Percentiles rank a stretch among this genome's conserved stretches.
Conservation (phyloP, 768 basidiomycete species). For the Collybia sordida region DNA sequence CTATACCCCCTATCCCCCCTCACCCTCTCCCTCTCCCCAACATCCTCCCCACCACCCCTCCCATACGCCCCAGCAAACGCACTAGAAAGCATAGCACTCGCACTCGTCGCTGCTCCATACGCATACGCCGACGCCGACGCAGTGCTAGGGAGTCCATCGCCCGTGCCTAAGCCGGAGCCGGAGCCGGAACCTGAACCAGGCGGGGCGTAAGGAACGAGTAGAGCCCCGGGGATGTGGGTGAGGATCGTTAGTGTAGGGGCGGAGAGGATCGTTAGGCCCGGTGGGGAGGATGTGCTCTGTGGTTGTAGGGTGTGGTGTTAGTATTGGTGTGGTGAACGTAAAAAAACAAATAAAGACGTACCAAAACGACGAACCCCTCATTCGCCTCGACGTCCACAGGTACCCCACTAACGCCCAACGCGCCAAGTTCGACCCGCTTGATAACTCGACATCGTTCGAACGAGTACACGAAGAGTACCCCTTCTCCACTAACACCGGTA, state of each 20-base stretch:
- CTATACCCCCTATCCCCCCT: too few relatives aligned
- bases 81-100: slow-evolving; percentile 8
- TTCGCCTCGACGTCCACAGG: slow-evolving; percentile 44
- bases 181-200: too few relatives aligned
- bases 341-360: slow-evolving; percentile 29
- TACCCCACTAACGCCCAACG: slow-evolving; percentile 1
- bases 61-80: slow-evolving; percentile 7
- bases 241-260: slow-evolving; percentile 50
- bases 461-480: slow-evolving; percentile 28
- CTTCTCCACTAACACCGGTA: too few relatives aligned
- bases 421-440: slow-evolving; percentile 31
- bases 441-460: slow-evolving; percentile 42
- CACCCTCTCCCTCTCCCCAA: too few relatives aligned
- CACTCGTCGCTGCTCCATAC: background rate
- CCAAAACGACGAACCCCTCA: slow-evolving; percentile 53
- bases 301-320: too few relatives aligned
- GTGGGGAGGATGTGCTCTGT: slow-evolving; percentile 59
- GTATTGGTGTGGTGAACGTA: too few relatives aligned
- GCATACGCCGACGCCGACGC: slow-evolving; percentile 12
- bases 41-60: too few relatives aligned
- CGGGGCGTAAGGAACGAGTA: slow-evolving; percentile 44
- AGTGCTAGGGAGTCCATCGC: slow-evolving; percentile 24
- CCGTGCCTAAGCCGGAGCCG: too few relatives aligned
- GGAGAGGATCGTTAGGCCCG: slow-evolving; percentile 56
- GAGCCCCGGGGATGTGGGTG: slow-evolving; percentile 45